Base-by-base conservation (phyloP, 495 filamentous ascomycete genomes). In the Penicillium lividum region DNA sequence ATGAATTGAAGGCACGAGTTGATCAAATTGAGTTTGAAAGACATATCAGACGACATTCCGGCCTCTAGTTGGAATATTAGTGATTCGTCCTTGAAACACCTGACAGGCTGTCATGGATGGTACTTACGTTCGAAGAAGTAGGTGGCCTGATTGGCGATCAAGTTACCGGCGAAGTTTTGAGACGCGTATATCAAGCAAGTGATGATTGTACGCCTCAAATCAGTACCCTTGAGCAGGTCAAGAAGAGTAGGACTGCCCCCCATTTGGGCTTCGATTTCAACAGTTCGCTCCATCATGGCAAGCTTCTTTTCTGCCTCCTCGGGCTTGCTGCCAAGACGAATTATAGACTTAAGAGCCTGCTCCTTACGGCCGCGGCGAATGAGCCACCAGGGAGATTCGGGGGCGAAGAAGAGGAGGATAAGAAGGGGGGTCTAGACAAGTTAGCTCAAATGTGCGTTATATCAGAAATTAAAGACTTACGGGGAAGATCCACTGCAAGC, bases 331-430 rank as follows among this genome's bases (percentile, higher is more conserved):
- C 83, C 89, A 29, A 93, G 73, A 18, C 89, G 85, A 18, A 81
- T 75, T 11, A 93, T 73, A 7, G 88, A 75, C 10, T 76, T 69
- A 61, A 88, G 86, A 10, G 90, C 90, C 28, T 88, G 80, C 11
- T 88, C 83, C 28, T 80, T 73, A 36, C 78, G 78, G 0, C 86
- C 89, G 61, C 82, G 85, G 7, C 89, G 82, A 42, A 92, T 85
- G 4, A 91, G 82, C 89, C 89, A 92, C 89, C 88, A 93, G 0
- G 90, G 90, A 2, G 80, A 85, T 68, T 93, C 90, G 2, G 90
- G 90, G 0, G 88, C 88, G 10, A 90, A 81, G 33, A 75, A 77
- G 57, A 89, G 82, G 10, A 86, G 86, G 34, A 90, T 76, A 44
- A 88, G 80, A 6, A 93, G 76, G 0, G 88, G 88, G 0, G 86